These are phyloP conservation scores for Trichomonas tenax DNA, from an alignment of 208 protist genomes.

Conservation along the genomic window DNA sequence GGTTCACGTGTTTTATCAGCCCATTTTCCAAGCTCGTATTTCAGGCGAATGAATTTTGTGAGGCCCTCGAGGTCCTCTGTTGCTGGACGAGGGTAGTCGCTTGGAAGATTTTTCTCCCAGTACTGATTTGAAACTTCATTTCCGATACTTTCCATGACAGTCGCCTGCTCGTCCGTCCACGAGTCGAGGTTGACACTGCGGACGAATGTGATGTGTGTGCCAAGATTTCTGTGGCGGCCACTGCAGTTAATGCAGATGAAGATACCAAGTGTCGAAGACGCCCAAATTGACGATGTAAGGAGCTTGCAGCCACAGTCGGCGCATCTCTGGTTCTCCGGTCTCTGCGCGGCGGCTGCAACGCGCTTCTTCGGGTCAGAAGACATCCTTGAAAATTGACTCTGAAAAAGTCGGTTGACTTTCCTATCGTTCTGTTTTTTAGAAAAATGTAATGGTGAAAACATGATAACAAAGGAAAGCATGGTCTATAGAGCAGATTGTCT, in stretches of 20 bases:
- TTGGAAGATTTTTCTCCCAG: neutral
- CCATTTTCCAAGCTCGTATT: neutral
- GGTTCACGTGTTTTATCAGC: neutral
- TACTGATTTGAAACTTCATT: conserved; percentile 21
- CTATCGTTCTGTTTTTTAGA: too few relatives aligned
- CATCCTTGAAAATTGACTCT: neutral
- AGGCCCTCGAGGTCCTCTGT: neutral
- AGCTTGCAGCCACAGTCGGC: conserved; percentile 29
- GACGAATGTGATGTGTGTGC: conserved; percentile 47
- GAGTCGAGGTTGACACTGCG: conserved; percentile 38
- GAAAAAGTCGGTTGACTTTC: neutral
- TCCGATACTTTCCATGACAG: conserved; percentile 8
- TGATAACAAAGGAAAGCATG: too few relatives aligned
- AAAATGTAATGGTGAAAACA: too few relatives aligned
- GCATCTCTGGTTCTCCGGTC: conserved; percentile 15
- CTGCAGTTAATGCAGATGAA: conserved; percentile 53
- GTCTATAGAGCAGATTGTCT: too few relatives aligned
- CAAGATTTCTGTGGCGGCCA: conserved; percentile 46
- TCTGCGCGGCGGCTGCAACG: neutral
- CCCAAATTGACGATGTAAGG: conserved; percentile 31
- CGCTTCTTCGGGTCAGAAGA: neutral
- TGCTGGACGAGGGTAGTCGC: neutral
- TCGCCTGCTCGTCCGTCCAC: conserved; percentile 37
- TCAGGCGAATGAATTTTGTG: neutral
- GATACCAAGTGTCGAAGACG: conserved; percentile 43